Evolutionary conservation across 2,329 filamentous ascomycete species (phyloP), one percentile per base, ranked within the genome.

Genomic region (Xylariomycetidae sp.): DNA sequence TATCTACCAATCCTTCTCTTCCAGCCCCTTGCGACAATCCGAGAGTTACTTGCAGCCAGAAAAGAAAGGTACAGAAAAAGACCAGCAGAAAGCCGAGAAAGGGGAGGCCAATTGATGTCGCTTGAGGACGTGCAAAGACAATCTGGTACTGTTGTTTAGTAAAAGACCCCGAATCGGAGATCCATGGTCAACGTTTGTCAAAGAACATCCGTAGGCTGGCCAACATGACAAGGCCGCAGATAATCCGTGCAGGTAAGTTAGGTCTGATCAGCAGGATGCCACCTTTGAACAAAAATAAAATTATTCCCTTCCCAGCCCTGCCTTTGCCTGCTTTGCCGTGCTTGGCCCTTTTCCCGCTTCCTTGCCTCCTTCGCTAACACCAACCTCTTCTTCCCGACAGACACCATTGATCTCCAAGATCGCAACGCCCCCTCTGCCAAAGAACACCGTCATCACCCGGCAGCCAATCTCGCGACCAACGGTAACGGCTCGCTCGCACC

Each of bases 321-420:
- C 44, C 35, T 41, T 28, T 38, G 38, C 15, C 33, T 25, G 13
- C 28, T 25, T n/a, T 12, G 6, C 35, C 30, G 28, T 29, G 31
- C 20, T 17, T 27, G 13, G 18, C 26, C 31, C 17, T 25, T 16
- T 20, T 41, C 38, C 23, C 36, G 37, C 34, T 25, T 40, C 28
- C 16, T 25, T 32, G 22, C 42, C 35, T 34, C 38, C 42, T 36
- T 44, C n/a, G 46, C 55, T 61, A 42, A 59, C 48, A 36, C 33
- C 48, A 38, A 37, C 33, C 36, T 28, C 38, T 30, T 42, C 44
- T 40, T 40, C 40, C 48, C 34, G 37, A 40, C 63, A 94, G 90
- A 97, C 69, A 94, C 90, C 43, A 85, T 96, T 64, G 92, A 97
- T 66, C 80, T 97, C 33, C 92, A 97, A 73, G 79, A 88, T 63